Base-by-base conservation (phyloP, 805 yeast species). In the Candida ovalis region DNA sequence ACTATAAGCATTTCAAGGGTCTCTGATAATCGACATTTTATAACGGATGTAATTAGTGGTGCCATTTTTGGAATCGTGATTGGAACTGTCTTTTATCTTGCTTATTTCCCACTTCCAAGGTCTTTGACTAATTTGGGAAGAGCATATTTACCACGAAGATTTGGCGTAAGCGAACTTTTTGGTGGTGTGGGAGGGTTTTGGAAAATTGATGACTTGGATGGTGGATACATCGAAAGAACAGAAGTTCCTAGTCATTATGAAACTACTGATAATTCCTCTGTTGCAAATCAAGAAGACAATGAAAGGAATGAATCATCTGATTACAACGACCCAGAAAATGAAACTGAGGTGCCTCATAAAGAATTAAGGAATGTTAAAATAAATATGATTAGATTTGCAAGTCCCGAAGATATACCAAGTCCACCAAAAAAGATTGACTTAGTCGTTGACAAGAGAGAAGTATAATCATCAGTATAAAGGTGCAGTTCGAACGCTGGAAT, bases 11-110 rank as follows among this genome's bases (percentile, higher is more conserved):
- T 69, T 21, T 68, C 79, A 2, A 58, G 80, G 46, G 61, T 71
- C n/a, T 71, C 79, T n/a, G 80, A 76, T 50, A 71, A 75, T 53
- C 58, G 78, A 32, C 79, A 75, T 54, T 71, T 67, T 46, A 44
- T 71, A 3, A 25, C 60, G 22, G 80, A 76, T 55, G 68, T 75
- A 10, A 44, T 72, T 6, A 58, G 55, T 10, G 80, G 80, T 2
- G 57, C 67, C 0, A 3, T 64, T 0, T 65, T 75, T 40, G 81
- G 80, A 0, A 42, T 64, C 0, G 18, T 41, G 2, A 52, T 62
- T 30, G 74, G 71, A 0, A 46, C 57, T n/a, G 46, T 68, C 46
- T 66, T 70, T 38, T 76, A 74, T 49, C 54, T 62, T 9, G 59
- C 70, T n/a, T 75, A 74, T 53, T 75, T 75, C 54, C 75, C 77